Conservation (phyloP, 345 rosid genomes). For the Odontarrhena argentea region DNA sequence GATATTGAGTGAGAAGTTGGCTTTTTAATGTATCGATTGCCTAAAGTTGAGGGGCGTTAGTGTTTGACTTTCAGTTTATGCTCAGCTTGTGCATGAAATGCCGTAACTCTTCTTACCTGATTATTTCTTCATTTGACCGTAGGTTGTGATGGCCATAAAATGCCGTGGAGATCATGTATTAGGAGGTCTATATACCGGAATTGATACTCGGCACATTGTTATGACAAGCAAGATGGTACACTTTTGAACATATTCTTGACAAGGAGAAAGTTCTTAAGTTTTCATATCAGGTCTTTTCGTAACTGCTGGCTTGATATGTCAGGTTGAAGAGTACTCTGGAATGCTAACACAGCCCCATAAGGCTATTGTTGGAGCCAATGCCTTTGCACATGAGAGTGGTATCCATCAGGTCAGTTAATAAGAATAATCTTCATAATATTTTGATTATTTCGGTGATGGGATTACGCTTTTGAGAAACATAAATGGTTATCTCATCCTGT, state of each 20-base stretch:
- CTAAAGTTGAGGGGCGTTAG: neutral
- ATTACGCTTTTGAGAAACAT: constrained; percentile 8
- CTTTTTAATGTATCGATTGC: neutral
- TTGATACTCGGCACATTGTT: constrained; percentile 71
- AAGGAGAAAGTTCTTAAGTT: constrained; percentile 11
- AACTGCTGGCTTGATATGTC: constrained; percentile 7
- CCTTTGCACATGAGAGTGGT: constrained; percentile 97
- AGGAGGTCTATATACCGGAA: constrained; percentile 83
- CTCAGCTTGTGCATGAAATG: constrained; percentile 2
- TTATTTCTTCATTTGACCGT: neutral
- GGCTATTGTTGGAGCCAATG: constrained; percentile 96
- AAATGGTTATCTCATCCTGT: neutral
- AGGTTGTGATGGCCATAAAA: constrained; percentile 64
- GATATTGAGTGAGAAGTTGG: neutral
- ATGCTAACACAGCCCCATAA: constrained; percentile 90
- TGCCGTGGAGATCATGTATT: constrained; percentile 78
- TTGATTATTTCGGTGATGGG: constrained; percentile 8
- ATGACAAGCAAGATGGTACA: constrained; percentile 96
- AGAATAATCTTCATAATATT: neutral
- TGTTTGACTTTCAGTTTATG: constrained; percentile 5
- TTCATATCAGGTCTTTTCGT: neutral
- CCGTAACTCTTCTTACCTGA: neutral
- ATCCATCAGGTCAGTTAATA: constrained; percentile 74
- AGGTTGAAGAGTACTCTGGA: constrained; percentile 97
- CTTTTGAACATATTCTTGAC: neutral